Evolutionary conservation across 306 rosid species (phyloP).

Genomic region (Prunus persica): DNA sequence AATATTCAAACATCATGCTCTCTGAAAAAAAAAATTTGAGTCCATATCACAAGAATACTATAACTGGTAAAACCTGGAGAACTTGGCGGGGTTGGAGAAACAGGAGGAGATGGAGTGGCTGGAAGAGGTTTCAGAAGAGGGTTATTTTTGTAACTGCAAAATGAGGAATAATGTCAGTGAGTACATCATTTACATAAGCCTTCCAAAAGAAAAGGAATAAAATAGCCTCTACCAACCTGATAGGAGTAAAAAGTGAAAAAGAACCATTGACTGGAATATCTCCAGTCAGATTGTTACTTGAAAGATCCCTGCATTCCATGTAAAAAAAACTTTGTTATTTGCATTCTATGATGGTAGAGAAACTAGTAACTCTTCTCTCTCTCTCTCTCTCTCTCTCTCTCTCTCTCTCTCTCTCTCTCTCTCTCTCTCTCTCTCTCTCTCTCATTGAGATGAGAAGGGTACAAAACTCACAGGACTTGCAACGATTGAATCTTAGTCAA

Average conservation of each 20-base stretch:
- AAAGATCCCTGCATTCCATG: conserved; percentile 75
- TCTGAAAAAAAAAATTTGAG: not conserved
- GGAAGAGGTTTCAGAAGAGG: not conserved
- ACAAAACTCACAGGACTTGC: conserved; percentile 89
- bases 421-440: not conserved
- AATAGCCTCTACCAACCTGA: conserved; percentile 54
- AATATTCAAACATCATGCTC: not conserved
- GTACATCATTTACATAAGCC: not conserved
- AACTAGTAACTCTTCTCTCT: conserved; percentile 9
- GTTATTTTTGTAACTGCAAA: conserved; percentile 69
- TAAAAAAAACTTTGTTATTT: conserved; percentile 27
- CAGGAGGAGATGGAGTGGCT: conserved; percentile 37
- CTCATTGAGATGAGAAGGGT: conserved; percentile 12
- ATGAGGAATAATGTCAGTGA: conserved; percentile 19
- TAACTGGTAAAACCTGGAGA: conserved; percentile 42
- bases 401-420: too few species aligned
- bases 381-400: too few species aligned
- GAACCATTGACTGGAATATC: conserved; percentile 70
- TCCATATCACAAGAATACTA: not conserved
- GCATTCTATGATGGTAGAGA: conserved; percentile 11
- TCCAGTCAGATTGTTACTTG: conserved; percentile 64
- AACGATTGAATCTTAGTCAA: conserved; percentile 55
- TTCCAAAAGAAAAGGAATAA: conserved; percentile 1
- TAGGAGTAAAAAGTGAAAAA: conserved; percentile 79
- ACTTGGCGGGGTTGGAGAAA: conserved; percentile 27